These are phyloP conservation scores for Ganoderma sinense DNA, from an alignment of 1,284 basidiomycete genomes.

Conservation along the genomic window DNA sequence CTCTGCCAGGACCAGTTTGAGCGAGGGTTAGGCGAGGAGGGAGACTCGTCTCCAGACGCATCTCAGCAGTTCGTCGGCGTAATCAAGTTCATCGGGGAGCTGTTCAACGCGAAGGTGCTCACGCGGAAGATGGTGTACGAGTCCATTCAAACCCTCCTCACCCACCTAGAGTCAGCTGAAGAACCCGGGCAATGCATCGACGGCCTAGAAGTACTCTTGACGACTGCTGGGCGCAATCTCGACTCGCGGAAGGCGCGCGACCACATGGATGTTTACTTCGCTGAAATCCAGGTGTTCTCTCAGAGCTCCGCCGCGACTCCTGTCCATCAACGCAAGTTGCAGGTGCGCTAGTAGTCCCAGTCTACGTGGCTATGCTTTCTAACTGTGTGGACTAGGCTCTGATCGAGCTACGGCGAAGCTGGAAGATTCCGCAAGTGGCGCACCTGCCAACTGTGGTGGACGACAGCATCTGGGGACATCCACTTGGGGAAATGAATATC, in stretches of 20 bases:
- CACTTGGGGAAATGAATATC: conserved; percentile 31
- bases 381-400: not conserved
- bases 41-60: conserved; percentile 57
- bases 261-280: conserved; percentile 94
- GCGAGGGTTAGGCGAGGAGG: conserved; percentile 50
- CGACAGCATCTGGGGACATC: not conserved
- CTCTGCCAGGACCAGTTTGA: conserved; percentile 59
- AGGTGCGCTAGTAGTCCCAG: conserved; percentile 57
- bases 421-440: not conserved
- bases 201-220: conserved; percentile 90
- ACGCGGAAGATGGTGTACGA: conserved; percentile 75
- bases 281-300: conserved; percentile 83
- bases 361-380: conserved; percentile 7
- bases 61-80: conserved; percentile 94
- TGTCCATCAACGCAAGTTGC: conserved; percentile 94
- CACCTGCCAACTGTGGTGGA: not conserved
- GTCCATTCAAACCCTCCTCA: conserved; percentile 92
- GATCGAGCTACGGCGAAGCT: not conserved
- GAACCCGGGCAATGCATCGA: conserved; percentile 90
- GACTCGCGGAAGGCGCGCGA: conserved; percentile 77
- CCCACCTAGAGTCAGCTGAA: conserved; percentile 92
- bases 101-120: conserved; percentile 89
- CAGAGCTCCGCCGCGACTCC: conserved; percentile 79
- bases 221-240: conserved; percentile 86
- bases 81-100: conserved; percentile 96